Evolutionary conservation across 371 early-diverging fungal species (phyloP).

Genomic region (Entomophthora muscae): DNA sequence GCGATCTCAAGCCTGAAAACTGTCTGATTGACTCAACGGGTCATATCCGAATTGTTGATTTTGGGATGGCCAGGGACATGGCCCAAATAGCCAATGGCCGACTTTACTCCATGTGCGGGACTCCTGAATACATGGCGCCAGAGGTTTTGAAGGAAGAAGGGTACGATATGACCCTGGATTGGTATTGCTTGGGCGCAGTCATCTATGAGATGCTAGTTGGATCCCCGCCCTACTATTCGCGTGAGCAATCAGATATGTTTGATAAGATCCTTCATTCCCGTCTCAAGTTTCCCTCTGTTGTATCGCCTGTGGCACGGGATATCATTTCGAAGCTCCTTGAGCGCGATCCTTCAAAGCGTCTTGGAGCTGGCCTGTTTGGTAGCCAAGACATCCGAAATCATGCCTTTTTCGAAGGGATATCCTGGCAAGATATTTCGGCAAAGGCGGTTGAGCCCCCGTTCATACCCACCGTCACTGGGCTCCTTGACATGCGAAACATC

Average conservation of each 20-base stretch:
- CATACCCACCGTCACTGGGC: conserved; percentile 28
- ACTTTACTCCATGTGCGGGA: conserved; percentile 57
- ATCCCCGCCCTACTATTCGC: conserved; percentile 38
- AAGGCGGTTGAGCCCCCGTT: conserved; percentile 41
- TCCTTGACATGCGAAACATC: neutral
- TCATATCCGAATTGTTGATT: conserved; percentile 54
- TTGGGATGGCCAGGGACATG: conserved; percentile 48
- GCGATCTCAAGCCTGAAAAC: conserved; percentile 44
- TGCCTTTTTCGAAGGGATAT: conserved; percentile 32
- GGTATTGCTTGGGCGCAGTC: conserved; percentile 67
- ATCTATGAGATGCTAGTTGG: conserved; percentile 49
- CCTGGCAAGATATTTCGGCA: conserved; percentile 30
- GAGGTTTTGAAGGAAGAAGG: conserved; percentile 41
- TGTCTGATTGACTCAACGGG: conserved; percentile 33
- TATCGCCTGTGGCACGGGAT: conserved; percentile 18
- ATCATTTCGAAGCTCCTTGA: conserved; percentile 20
- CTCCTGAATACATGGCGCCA: conserved; percentile 45
- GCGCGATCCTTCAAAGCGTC: conserved; percentile 31
- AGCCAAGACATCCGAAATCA: conserved; percentile 31
- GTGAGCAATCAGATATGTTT: conserved; percentile 26
- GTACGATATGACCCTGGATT: conserved; percentile 48
- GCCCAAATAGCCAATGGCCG: conserved; percentile 20
- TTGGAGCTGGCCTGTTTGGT: conserved; percentile 36
- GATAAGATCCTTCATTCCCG: conserved; percentile 34
- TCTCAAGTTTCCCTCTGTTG: conserved; percentile 27